phyloP scores from a whole-genome alignment of 2,329 filamentous ascomycete genomes.

The Ascochyta koolunga region DNA sequence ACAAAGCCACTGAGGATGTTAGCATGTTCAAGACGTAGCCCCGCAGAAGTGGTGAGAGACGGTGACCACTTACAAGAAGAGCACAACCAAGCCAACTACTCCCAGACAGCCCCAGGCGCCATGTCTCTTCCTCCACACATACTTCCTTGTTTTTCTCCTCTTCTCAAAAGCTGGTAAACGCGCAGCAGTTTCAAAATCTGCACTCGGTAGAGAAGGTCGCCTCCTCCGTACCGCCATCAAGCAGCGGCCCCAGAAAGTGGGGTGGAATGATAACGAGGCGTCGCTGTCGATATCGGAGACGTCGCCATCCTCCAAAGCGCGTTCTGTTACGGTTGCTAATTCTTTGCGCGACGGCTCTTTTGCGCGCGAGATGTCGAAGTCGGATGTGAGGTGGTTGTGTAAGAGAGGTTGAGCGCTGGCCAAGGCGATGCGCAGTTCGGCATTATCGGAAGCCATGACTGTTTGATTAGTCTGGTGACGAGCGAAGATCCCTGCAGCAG shows the following conservation, averaged over 20 bases:
- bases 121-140: conserved; percentile 28
- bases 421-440: conserved; percentile 16
- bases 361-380: conserved; percentile 22
- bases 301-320: conserved; percentile 35
- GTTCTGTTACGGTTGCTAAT: conserved; percentile 16
- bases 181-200: conserved; percentile 19
- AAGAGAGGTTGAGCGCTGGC: conserved; percentile 28
- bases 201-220: conserved; percentile 23
- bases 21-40: conserved; percentile 8
- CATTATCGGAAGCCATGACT: conserved; percentile 27
- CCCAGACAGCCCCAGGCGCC: conserved; percentile 25
- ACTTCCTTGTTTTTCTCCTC: conserved; percentile 19
- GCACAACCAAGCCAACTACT: conserved; percentile 29
- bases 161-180: conserved; percentile 26
- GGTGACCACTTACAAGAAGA: conserved; percentile 43
- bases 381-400: conserved; percentile 28
- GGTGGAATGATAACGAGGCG: conserved; percentile 12
- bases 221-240: conserved; percentile 38
- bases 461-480: conserved; percentile 1
- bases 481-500: conserved; percentile 13
- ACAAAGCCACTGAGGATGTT: conserved; percentile 48
- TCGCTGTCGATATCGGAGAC: conserved; percentile 23
- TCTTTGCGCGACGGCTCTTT: conserved; percentile 22
- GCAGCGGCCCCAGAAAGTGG: conserved; percentile 34
- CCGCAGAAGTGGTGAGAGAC: not conserved